phyloP scores from a whole-genome alignment of 2,329 filamentous ascomycete species.

The Blastomyces silverae region DNA sequence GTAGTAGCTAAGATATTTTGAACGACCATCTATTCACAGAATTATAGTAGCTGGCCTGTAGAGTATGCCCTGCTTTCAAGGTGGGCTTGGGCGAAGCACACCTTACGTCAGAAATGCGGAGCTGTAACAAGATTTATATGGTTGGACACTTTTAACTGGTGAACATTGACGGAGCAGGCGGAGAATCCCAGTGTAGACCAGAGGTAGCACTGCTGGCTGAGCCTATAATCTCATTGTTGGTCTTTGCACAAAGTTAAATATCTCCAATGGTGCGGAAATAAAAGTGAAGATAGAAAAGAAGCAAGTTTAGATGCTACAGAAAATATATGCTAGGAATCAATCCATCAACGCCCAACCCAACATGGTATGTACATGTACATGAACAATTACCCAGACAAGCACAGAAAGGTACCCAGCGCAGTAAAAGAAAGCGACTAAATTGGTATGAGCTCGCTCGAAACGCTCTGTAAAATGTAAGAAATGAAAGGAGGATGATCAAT shows the following conservation, averaged over 20 bases:
- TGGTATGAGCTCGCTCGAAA: slow-evolving; percentile 13
- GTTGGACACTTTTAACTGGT: neutral
- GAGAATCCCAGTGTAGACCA: neutral
- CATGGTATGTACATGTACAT: neutral
- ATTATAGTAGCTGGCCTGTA: neutral
- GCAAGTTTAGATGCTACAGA: neutral
- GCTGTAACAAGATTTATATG: neutral
- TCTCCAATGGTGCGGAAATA: neutral
- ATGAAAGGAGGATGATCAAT: neutral
- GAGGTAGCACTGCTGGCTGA: no score
- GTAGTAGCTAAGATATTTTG: neutral
- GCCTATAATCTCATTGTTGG: neutral
- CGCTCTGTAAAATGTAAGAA: slow-evolving; percentile 1
- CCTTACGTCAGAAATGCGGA: slow-evolving; percentile 1
- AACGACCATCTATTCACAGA: neutral
- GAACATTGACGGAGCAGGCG: neutral
- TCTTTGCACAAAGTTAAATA: neutral
- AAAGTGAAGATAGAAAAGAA: neutral
- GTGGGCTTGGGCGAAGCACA: neutral
- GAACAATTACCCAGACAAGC: neutral
- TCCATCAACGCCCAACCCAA: slow-evolving; percentile 5
- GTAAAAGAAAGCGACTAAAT: neutral
- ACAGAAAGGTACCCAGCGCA: neutral
- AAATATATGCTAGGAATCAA: neutral
- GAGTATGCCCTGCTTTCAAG: neutral